These are phyloP conservation scores for Nyssa sinensis DNA, from an alignment of 148 eudicot species.

Conservation along the genomic window DNA sequence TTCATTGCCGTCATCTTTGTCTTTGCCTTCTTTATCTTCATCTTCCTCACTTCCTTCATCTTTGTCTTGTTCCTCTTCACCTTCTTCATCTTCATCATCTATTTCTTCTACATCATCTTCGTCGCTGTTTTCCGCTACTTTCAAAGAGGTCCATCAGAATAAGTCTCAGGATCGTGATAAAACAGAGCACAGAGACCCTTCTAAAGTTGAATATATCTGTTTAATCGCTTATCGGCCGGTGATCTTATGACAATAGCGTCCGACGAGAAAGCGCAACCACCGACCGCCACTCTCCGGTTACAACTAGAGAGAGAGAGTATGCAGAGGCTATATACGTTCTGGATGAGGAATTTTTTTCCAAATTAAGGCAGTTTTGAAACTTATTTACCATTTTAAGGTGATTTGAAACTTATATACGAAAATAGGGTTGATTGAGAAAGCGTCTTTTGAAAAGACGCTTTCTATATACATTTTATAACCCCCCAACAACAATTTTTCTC, in stretches of 20 bases:
- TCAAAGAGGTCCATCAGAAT: constrained; percentile 29
- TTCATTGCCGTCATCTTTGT: constrained; percentile 7
- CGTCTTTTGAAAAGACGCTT: no score
- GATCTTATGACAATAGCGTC: constrained; percentile 69
- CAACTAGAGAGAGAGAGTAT: no score
- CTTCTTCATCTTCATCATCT: constrained; percentile 33
- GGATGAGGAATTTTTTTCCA: no score
- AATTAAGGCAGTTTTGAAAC: no score
- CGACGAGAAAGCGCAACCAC: constrained; percentile 47
- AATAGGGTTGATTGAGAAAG: no score
- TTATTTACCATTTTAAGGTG: no score
- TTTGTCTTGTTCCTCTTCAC: constrained; percentile 26
- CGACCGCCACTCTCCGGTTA: constrained; percentile 56
- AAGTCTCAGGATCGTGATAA: constrained; percentile 86
- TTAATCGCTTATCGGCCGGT: constrained; percentile 62
- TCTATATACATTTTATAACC: no score
- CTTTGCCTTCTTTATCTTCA: constrained; percentile 25
- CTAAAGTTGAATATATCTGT: constrained; percentile 66
- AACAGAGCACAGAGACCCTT: constrained; percentile 85
- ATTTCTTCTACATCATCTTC: no score
- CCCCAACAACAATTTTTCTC: no score
- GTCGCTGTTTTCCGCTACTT: no score
- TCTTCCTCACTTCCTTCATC: constrained; percentile 36
- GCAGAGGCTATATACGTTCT: no score
- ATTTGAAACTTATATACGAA: no score